Evolutionary conservation across 2,329 filamentous ascomycete genomes (phyloP).

Genomic region (Bipolaris zeicola): DNA sequence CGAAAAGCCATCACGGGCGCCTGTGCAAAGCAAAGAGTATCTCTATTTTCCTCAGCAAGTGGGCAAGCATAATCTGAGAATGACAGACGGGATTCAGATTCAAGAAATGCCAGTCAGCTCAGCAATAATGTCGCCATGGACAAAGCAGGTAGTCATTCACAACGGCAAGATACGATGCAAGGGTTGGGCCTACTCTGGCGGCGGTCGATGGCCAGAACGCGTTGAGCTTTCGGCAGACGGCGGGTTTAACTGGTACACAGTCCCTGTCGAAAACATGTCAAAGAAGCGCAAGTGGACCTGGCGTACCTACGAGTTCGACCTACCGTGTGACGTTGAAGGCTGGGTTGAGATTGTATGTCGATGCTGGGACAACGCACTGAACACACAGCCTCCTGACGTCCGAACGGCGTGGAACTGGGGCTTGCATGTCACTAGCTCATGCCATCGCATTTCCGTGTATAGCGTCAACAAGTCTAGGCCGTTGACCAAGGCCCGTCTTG

Average conservation of each 20-base stretch:
- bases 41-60: slow-evolving; percentile 71
- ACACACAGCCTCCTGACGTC: slow-evolving; percentile 53
- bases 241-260: slow-evolving; percentile 67
- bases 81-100: slow-evolving; percentile 67
- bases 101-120: slow-evolving; percentile 74
- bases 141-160: slow-evolving; percentile 65
- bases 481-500: background rate
- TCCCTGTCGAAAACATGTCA: slow-evolving; percentile 64
- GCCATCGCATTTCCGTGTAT: slow-evolving; percentile 61
- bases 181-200: slow-evolving; percentile 53
- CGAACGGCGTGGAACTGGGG: slow-evolving; percentile 64
- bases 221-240: slow-evolving; percentile 69
- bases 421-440: slow-evolving; percentile 67
- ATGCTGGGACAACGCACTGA: slow-evolving; percentile 54
- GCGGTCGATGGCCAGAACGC: slow-evolving; percentile 57
- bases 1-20: slow-evolving; percentile 59
- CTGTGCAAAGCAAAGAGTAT: slow-evolving; percentile 69
- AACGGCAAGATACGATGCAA: slow-evolving; percentile 62
- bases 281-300: slow-evolving; percentile 68
- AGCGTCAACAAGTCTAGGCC: slow-evolving; percentile 63
- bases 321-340: slow-evolving; percentile 61
- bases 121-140: slow-evolving; percentile 68
- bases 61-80: slow-evolving; percentile 68
- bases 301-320: slow-evolving; percentile 66
- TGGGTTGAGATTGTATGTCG: slow-evolving; percentile 49